Percentiles rank a stretch among this genome's conserved stretches.
Conservation (phyloP, 2,329 filamentous ascomycete species). For the Sclerotinia borealis region DNA sequence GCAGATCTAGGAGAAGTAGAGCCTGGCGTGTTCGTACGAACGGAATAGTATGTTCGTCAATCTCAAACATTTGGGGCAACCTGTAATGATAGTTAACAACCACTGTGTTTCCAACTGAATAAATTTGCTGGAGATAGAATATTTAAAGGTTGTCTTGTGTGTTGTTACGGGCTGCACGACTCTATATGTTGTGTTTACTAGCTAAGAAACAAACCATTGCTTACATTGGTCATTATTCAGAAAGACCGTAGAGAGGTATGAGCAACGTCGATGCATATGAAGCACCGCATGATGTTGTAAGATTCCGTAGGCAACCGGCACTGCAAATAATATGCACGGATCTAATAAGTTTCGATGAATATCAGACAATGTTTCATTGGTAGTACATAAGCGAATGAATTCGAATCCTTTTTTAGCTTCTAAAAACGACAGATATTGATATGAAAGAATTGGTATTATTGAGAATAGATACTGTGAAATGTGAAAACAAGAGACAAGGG, state of each 20-base stretch:
- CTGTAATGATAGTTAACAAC: constrained; percentile 12
- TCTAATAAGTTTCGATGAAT: not conserved
- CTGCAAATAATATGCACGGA: constrained; percentile 5
- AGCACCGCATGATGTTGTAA: constrained; percentile 13
- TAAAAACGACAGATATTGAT: not conserved
- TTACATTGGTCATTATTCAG: constrained; percentile 10
- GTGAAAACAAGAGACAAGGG: not conserved
- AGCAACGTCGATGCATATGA: constrained; percentile 11
- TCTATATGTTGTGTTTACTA: constrained; percentile 10
- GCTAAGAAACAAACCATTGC: constrained; percentile 1
- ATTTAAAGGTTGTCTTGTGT: not conserved
- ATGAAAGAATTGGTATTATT: no score
- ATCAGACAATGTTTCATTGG: constrained; percentile 3
- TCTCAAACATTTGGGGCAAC: constrained; percentile 44
- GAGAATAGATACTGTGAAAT: no score
- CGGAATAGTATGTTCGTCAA: constrained; percentile 51
- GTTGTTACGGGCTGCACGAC: constrained; percentile 4
- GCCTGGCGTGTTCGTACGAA: constrained; percentile 58
- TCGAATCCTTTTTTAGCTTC: not conserved
- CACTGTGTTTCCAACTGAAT: not conserved
- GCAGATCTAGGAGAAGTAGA: constrained; percentile 77
- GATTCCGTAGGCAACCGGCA: constrained; percentile 8
- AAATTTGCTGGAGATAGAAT: not conserved
- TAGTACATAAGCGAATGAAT: not conserved
- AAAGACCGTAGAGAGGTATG: not conserved